phyloP scores from a whole-genome alignment of 176 grass and related monocot species.

The Bothriochloa decipiens region DNA sequence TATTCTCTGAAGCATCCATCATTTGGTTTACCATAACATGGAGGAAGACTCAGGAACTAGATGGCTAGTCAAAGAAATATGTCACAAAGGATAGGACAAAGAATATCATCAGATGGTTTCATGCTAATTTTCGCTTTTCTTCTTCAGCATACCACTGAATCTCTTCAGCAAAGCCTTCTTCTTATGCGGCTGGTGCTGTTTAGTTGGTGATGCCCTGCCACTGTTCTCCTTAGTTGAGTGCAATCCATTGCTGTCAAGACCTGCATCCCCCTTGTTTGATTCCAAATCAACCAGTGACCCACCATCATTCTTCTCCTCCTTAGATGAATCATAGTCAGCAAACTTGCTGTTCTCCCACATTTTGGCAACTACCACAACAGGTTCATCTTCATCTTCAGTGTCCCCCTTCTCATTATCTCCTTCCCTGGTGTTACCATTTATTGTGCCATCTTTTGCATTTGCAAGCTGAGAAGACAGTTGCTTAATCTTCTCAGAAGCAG shows the following conservation, averaged over 20 bases:
- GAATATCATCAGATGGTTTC: constrained; percentile 31
- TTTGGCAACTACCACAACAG: constrained; percentile 50
- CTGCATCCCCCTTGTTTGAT: constrained; percentile 54
- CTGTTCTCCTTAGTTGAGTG: constrained; percentile 33
- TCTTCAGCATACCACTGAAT: constrained; percentile 85
- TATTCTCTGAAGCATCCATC: constrained; percentile 48
- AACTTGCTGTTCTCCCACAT: constrained; percentile 67
- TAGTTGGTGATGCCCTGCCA: constrained; percentile 46
- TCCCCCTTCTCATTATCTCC: constrained; percentile 49
- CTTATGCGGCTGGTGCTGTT: constrained; percentile 74
- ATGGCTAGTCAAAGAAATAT: constrained; percentile 51
- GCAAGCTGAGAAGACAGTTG: constrained; percentile 54
- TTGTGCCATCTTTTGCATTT: constrained; percentile 46
- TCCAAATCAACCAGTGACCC: constrained; percentile 62
- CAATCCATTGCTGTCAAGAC: constrained; percentile 46
- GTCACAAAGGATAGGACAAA: constrained; percentile 42
- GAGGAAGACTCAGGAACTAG: constrained; percentile 35
- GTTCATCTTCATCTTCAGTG: constrained; percentile 53
- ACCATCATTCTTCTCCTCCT: constrained; percentile 53
- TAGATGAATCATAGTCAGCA: constrained; percentile 47
- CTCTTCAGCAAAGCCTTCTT: constrained; percentile 83
- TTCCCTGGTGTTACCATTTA: constrained; percentile 49
- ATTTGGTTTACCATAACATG: constrained; percentile 35
- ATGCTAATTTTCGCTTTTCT: constrained; percentile 71
- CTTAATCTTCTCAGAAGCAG: constrained; percentile 62